Conservation (phyloP, 345 rosid species). For the Raphanus raphanistrum region DNA sequence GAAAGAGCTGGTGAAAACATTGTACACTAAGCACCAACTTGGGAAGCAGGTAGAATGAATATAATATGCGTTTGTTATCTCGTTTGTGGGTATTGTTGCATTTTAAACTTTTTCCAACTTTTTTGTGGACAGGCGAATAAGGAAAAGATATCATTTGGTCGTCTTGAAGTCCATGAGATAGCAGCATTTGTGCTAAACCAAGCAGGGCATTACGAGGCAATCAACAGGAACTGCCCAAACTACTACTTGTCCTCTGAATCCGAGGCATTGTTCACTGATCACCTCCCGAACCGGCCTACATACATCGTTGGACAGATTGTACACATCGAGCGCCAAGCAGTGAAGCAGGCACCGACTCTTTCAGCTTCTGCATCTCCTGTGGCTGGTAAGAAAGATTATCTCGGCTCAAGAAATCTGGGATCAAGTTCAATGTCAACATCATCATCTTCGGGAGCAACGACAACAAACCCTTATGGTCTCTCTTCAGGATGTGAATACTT, state of each 20-base stretch:
- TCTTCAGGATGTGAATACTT: conserved; percentile 87
- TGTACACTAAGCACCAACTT: conserved; percentile 81
- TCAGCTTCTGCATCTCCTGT: conserved; percentile 46
- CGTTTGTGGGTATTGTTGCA: background rate
- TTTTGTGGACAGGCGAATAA: conserved; percentile 71
- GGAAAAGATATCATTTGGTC: conserved; percentile 85
- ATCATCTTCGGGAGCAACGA: conserved; percentile 36
- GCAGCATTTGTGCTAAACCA: conserved; percentile 90
- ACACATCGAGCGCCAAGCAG: conserved; percentile 84
- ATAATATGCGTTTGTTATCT: conserved; percentile 9
- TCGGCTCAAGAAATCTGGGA: conserved; percentile 52
- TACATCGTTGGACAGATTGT: conserved; percentile 90
- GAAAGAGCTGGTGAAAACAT: conserved; percentile 72
- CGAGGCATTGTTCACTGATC: conserved; percentile 85
- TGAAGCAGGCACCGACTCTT: conserved; percentile 47
- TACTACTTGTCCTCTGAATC: conserved; percentile 93
- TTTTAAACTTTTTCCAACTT: background rate
- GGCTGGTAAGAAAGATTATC: conserved; percentile 44
- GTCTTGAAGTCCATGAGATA: conserved; percentile 83
- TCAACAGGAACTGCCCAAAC: conserved; percentile 65
- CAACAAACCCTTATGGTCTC: conserved; percentile 74
- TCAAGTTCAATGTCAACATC: conserved; percentile 44
- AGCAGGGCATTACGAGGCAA: conserved; percentile 83
- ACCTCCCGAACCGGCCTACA: conserved; percentile 72
- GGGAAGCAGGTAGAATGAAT: conserved; percentile 78